Evolutionary conservation across 192 early-diverging fungal genomes (phyloP), one percentile per base, ranked within the genome.

Genomic region (Pilobolus umbonatus): DNA sequence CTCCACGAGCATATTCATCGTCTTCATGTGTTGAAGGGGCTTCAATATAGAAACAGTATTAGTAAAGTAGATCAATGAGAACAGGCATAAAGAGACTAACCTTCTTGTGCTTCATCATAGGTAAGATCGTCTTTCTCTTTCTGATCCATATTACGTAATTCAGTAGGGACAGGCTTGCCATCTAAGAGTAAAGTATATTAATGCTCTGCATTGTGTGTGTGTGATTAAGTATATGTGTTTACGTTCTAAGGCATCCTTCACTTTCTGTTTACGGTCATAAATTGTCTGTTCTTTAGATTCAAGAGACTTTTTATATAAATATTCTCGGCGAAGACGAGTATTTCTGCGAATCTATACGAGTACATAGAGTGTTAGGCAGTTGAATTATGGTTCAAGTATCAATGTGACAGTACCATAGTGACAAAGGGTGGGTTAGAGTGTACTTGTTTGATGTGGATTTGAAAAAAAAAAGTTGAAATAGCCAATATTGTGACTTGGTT

Each of bases 1-100:
- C 96, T 14, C 95, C 94, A 17, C 84, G 83, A 12, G 94, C 84
- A 70, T 99, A 99, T 81, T 99, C 96, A 60, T 99, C 95, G 77
- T 99, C 96, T 48, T 93, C 86, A 63, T 96, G 93, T 9, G 85
- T 81, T 5, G 80, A 76, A 7, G 85, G 85, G 15, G 59, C 81
- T n/a, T n/a, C n/a, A n/a, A n/a, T n/a, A n/a, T n/a, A n/a, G n/a
- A n/a, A n/a, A n/a, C n/a, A n/a, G n/a, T n/a, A n/a, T n/a, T n/a
- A 24, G 7, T n/a, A 19, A 39, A 39, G 15, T 15, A 8, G 38
- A 11, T 15, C 8, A 15, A 40, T 39, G n/a, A n/a, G n/a, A n/a
- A n/a, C n/a, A n/a, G n/a, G n/a, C n/a, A n/a, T n/a, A n/a, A n/a
- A n/a, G n/a, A n/a, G n/a, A n/a, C 50, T 51, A 72, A 87, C 88